Evolutionary conservation across 768 basidiomycete genomes (phyloP), one percentile per base, ranked within the genome.

Genomic region (Mycena crocata): DNA sequence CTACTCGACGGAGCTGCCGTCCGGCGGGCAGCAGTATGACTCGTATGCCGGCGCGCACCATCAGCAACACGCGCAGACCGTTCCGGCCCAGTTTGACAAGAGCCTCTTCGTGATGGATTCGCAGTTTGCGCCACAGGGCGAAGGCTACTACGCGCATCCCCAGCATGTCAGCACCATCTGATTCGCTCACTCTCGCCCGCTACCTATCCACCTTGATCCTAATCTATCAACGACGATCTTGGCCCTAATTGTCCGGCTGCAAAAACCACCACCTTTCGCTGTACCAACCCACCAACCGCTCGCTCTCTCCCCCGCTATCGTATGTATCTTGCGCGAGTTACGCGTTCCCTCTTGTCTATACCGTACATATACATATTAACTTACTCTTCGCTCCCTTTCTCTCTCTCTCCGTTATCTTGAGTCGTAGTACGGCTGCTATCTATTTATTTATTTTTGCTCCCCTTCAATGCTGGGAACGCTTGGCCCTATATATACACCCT

Each of bases 91-190:
- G 57, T 68, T 72, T 10, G 70, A 69, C 46, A 58, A 69, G 46
- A 61, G 67, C 12, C 34, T 69, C 31, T 69, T 57, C 57, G 62
- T 65, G 34, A 64, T 62, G 64, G 61, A 67, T 4, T 63, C 48
- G 26, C 45, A 45, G 31, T 64, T 64, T n/a, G 35, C 44, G 28
- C 63, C 64, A 0, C 35, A 15, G 5, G 49, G 40, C 45, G 59
- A 57, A 3, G 64, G 54, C 9, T 71, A 69, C 59, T 67, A 64
- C 28, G 31, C 64, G 30, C 68, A 71, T 46, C 65, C 71, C 15
- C 71, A 72, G 59, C 71, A 72, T 34, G 71, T 72, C 66, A 72
- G 63, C 63, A 72, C 71, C 31, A 70, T 70, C 40, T 72, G 44
- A 54, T 26, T 32, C 32, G 13, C 46, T 10, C 32, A 10, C 17